These are phyloP conservation scores for Cyclostephanos invisitatus DNA, from an alignment of 108 stramenopile species.

Conservation along the genomic window DNA sequence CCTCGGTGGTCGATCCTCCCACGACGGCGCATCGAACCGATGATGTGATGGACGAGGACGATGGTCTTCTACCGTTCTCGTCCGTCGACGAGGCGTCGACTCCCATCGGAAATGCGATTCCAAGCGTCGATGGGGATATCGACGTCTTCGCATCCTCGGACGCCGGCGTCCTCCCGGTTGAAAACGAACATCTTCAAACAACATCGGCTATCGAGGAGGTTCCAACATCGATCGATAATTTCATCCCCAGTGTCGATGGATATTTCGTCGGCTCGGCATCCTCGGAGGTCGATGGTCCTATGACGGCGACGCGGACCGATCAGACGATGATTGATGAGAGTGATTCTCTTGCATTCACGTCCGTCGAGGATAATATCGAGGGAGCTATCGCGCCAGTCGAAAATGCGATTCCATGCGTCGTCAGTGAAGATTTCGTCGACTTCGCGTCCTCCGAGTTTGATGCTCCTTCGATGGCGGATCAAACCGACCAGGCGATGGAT, in stretches of 20 bases:
- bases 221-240: no score
- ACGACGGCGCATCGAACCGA: neutral
- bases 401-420: neutral
- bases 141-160: neutral
- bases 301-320: no score
- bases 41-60: no score
- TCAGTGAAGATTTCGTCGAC: neutral
- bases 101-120: no score
- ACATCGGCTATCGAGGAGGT: no score
- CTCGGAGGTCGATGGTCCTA: neutral
- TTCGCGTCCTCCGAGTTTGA: neutral
- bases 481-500: no score
- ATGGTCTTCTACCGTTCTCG: no score
- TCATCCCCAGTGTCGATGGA: no score
- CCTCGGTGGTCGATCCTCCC: neutral
- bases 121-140: no score
- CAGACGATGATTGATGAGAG: no score
- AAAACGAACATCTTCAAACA: no score
- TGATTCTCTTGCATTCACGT: slow-evolving; percentile 3
- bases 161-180: neutral
- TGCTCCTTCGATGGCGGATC: neutral
- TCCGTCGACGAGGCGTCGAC: no score
- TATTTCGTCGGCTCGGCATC: neutral
- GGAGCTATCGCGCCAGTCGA: neutral
- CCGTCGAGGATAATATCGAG: slow-evolving; percentile 6